Evolutionary conservation across 208 protist species (phyloP).

Genomic region (Leptomonas pyrrhocoris): DNA sequence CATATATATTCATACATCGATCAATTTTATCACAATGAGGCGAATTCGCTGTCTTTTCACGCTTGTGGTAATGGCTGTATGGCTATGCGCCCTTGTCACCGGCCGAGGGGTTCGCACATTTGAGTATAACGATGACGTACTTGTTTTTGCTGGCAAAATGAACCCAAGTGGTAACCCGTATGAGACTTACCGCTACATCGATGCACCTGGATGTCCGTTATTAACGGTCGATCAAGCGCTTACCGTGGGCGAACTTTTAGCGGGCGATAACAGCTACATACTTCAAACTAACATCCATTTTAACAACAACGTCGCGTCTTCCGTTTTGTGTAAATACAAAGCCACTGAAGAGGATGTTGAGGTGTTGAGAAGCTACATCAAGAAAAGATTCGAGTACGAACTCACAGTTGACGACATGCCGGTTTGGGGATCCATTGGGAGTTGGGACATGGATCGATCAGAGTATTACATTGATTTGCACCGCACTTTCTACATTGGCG

Average conservation of each 20-base stretch:
- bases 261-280: conserved; percentile 60
- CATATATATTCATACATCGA: too few relatives aligned
- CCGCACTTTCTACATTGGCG: conserved; percentile 76
- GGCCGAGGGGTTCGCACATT: conserved; percentile 9
- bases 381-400: conserved; percentile 56
- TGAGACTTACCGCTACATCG: conserved; percentile 94
- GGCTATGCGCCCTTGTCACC: not conserved
- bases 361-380: conserved; percentile 34
- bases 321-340: conserved; percentile 48
- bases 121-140: conserved; percentile 5
- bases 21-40: not conserved
- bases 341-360: conserved; percentile 13
- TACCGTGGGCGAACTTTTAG: conserved; percentile 82
- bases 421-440: conserved; percentile 50
- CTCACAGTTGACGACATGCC: conserved; percentile 68
- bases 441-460: not conserved
- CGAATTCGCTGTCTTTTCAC: not conserved
- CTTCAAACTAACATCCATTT: conserved; percentile 64
- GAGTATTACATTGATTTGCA: conserved; percentile 82
- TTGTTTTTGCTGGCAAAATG: conserved; percentile 24
- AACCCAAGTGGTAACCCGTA: conserved; percentile 78
- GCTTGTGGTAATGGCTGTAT: not conserved
- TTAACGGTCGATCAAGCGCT: conserved; percentile 28
- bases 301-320: conserved; percentile 13
- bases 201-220: conserved; percentile 76